Base-by-base conservation (phyloP, 352 stramenopile genomes). In the Phytophthora rubi region DNA sequence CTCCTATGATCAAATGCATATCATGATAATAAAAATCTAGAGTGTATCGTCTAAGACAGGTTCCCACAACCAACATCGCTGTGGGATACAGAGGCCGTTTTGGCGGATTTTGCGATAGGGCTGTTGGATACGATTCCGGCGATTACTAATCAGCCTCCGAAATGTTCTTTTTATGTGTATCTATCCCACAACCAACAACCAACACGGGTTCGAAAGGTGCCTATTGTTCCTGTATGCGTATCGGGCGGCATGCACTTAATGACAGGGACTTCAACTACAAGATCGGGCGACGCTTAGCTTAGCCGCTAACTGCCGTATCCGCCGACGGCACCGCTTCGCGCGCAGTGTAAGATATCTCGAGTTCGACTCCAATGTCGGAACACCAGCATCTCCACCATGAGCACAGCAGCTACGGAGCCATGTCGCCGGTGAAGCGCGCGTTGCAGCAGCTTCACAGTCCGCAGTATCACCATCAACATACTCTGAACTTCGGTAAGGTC, bases 401-500 rank as follows among this genome's bases (percentile, higher is more conserved):
- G 10, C 59, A 70, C n/a, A 58, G 59, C 23, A 75, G 53, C 28
- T 79, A 75, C 45, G 71, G 67, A 2, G 48, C 71, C 3, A 54
- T 79, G 4, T 68, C 63, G 18, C 71, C 71, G n/a, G 32, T 79
- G 32, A 79, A 80, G 35, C 68, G 56, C 23, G 52, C 64, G 18
- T 54, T 70, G 53, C 67, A 73, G 21, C 71, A 75, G 30, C 21
- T 75, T 21, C 58, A 54, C 16, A 69, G 51, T 49, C 67, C 68
- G 18, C 33, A 44, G 51, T 48, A 78, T 32, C 53, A 60, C n/a
- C 66, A 61, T 21, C 54, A 65, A 5, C 63, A 79, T 26, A 30
- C 68, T 18, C 44, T 80, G 15, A 70, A 69, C 26, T 80, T 80
- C 60, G 68, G 72, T 75, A 69, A 32, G 68, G 15, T 42, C 23